These are phyloP conservation scores for Mimosa pudica DNA, from an alignment of 306 rosid species.

Conservation along the genomic window DNA sequence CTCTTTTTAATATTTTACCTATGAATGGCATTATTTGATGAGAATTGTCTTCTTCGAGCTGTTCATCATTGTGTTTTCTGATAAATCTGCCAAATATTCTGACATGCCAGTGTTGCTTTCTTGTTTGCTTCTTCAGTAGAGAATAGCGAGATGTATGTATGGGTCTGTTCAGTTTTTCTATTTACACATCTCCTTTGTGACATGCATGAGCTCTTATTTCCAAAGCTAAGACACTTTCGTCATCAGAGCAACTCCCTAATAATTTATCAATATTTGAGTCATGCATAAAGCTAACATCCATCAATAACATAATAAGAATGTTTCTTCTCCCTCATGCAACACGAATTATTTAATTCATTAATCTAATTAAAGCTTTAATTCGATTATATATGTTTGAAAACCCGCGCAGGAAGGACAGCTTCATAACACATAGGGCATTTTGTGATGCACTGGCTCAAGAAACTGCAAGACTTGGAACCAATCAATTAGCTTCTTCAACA, in stretches of 20 bases:
- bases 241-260: slow-evolving; percentile 35
- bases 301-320: slow-evolving; percentile 19
- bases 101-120: slow-evolving; percentile 57
- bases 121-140: slow-evolving; percentile 39
- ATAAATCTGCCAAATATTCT: slow-evolving; percentile 60
- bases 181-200: neutral
- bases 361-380: neutral
- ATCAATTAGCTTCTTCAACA: slow-evolving; percentile 40
- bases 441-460: slow-evolving; percentile 98
- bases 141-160: neutral
- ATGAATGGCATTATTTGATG: slow-evolving; percentile 42
- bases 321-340: slow-evolving; percentile 33
- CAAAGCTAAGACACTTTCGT: slow-evolving; percentile 22
- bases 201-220: slow-evolving; percentile 56
- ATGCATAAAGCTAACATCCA: slow-evolving; percentile 38
- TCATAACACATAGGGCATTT: slow-evolving; percentile 93
- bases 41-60: slow-evolving; percentile 40
- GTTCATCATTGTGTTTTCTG: slow-evolving; percentile 70
- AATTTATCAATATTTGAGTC: slow-evolving; percentile 30
- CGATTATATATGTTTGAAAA: slow-evolving; percentile 3
- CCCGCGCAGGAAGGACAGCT: slow-evolving; percentile 87
- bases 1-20: slow-evolving; percentile 27
- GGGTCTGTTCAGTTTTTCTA: neutral
- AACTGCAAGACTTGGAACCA: slow-evolving; percentile 72
- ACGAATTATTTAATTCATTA: neutral